Evolutionary conservation across 2,329 filamentous ascomycete genomes (phyloP), one percentile per base, ranked within the genome.

Genomic region (Nemania diffusa): DNA sequence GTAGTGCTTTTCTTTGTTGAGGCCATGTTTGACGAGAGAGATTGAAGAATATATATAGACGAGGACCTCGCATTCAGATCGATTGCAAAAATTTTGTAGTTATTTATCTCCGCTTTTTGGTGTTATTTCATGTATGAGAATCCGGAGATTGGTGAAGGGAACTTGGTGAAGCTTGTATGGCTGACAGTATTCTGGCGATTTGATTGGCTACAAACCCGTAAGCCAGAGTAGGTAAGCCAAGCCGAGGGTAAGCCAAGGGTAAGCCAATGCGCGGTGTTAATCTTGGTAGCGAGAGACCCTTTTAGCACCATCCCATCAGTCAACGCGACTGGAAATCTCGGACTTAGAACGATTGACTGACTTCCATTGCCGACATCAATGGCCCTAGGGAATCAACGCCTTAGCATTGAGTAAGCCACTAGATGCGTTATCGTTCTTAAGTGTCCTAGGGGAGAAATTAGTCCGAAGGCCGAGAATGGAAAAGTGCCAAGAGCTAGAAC

Each of bases 151-250:
- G 37, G 37, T 52, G 44, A 5, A n/a, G n/a, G n/a, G n/a, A n/a
- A n/a, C n/a, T n/a, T n/a, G 5, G 4, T 56, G 29, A 63, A 53
- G 48, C 53, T 20, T 20, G 29, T 9, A 56, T 65, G 55, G 62
- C 62, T 68, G 46, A 63, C 60, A n/a, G 20, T 22, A 53, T 60
- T 65, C 58, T 17, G 34, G 37, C n/a, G 29, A 40, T 57, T n/a
- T 65, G 58, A 68, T 70, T 70, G 65, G 68, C 58, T 60, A 8
- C 5, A 3, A 57, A 44, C n/a, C 58, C 44, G 50, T 70, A 70
- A 70, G 68, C 68, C 68, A 70, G 37, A 34, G 40, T 65, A 57
- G 24, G 53, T 34, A 53, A 51, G 20, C 34, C 17, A 57, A 61
- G 60, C 24, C 29, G n/a, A 29, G 34, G 44, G 26, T 40, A 65